Evolutionary conservation across 140 eudicot species (phyloP), one percentile per base, ranked within the genome.

Genomic region (Stevia rebaudiana): DNA sequence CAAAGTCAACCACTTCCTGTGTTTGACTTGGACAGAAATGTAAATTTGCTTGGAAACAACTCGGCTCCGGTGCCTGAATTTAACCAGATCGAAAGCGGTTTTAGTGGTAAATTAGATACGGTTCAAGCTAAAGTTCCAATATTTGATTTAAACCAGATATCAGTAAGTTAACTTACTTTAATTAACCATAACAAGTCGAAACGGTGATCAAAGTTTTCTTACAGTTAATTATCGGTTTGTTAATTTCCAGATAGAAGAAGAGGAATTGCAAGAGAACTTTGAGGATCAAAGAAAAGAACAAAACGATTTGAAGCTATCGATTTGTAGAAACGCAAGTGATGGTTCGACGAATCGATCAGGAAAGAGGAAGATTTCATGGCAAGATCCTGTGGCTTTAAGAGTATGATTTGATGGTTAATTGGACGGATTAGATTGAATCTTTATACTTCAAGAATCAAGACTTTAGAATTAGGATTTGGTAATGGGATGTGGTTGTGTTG

Each of bases 331-430:
- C 67, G 63, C 72, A 1, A 90, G 94, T 40, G 90, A 85, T 39
- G 80, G 83, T 33, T 74, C 95, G 6, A 76, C 96, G 3, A 82
- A 76, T 50, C 74, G 84, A 37, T 68, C 73, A 24, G 95, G 90
- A 62, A 88, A 88, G 77, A 76, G 90, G 76, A 85, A 88, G 74
- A 80, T 88, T 23, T 78, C 96, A 11, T 88, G 96, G 96, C 96
- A 88, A 78, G 96, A 88, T 54, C 90, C 90, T 2, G 96, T 88
- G 71, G 96, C 94, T 8, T 63, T 88, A 74, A 80, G 94, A 65
- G 94, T 88, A 68, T 88, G 82, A 88, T 57, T 0, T 23, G 9
- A 74, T 52, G 39, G 58, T 28, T 59, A 50, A 73, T 28, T 41
- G 40, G 65, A 41, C 23, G 64, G 65, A n/a, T 59, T 67, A 67